phyloP scores from a whole-genome alignment of 2,329 filamentous ascomycete genomes.

The Paraphaeosphaeria sporulosa region DNA sequence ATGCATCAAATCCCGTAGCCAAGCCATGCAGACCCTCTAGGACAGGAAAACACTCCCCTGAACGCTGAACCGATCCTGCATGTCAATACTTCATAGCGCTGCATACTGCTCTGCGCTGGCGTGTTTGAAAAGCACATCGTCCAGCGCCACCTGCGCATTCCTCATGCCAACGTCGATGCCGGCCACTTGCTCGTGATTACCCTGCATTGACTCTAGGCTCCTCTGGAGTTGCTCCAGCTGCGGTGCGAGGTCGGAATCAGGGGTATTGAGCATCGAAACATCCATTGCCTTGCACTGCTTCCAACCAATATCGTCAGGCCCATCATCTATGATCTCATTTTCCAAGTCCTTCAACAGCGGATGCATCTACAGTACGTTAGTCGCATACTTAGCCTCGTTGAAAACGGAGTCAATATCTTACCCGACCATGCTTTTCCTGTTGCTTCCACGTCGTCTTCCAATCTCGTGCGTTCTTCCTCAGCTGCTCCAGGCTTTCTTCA shows the following conservation, averaged over 20 bases:
- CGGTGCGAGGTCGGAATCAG: slow-evolving; percentile 42
- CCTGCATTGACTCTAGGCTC: slow-evolving; percentile 49
- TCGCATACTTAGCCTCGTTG: slow-evolving; percentile 14
- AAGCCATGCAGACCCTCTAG: slow-evolving; percentile 27
- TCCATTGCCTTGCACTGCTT: slow-evolving; percentile 28
- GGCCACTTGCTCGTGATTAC: slow-evolving; percentile 47
- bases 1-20: slow-evolving; percentile 24
- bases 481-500: slow-evolving; percentile 34
- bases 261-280: slow-evolving; percentile 33
- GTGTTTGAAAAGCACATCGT: slow-evolving; percentile 45
- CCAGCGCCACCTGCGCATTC: slow-evolving; percentile 41
- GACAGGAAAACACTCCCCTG: slow-evolving; percentile 24
- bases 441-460: slow-evolving; percentile 43
- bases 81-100: slow-evolving; percentile 39
- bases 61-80: slow-evolving; percentile 32
- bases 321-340: slow-evolving; percentile 29
- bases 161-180: slow-evolving; percentile 43
- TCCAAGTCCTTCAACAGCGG: slow-evolving; percentile 38
- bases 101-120: slow-evolving; percentile 41
- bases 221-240: slow-evolving; percentile 48
- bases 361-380: slow-evolving; percentile 42
- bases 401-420: slow-evolving; percentile 22
- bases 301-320: slow-evolving; percentile 42
- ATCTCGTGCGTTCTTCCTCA: slow-evolving; percentile 39
- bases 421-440: slow-evolving; percentile 40